Percentiles rank a stretch among this genome's conserved stretches.
Conservation (phyloP, 805 yeast genomes). For the Blastobotrys chiropterorum region DNA sequence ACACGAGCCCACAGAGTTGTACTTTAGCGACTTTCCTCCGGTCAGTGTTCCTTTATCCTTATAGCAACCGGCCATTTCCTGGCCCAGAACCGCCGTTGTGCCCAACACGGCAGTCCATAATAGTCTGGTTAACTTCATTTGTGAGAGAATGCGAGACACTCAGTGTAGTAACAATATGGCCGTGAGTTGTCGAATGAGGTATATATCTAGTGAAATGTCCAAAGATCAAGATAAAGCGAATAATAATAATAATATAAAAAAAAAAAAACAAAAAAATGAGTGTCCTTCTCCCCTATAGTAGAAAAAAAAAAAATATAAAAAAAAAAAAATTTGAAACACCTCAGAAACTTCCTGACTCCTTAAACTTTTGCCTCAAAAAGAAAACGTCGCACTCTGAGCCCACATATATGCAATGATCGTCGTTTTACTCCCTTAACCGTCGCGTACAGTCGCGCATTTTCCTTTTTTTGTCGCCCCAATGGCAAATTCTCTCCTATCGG, state of each 20-base stretch:
- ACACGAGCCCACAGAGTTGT: slow-evolving; percentile 58
- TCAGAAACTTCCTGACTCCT: background rate
- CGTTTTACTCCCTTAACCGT: background rate
- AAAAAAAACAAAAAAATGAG: too few relatives aligned
- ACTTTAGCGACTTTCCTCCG: slow-evolving; percentile 42
- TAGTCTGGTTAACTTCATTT: slow-evolving; percentile 1
- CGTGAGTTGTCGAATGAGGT: too few relatives aligned
- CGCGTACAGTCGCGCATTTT: background rate
- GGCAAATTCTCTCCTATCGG: background rate
- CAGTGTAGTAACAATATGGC: too few relatives aligned
- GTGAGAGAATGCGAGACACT: background rate
- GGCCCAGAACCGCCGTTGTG: background rate
- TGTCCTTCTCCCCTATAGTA: too few relatives aligned
- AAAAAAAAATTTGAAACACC: background rate
- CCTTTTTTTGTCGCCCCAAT: background rate
- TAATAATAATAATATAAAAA: too few relatives aligned
- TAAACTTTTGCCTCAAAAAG: background rate
- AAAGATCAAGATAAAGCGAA: too few relatives aligned
- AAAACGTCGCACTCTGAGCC: background rate
- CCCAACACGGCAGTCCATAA: background rate
- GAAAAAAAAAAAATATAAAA: too few relatives aligned
- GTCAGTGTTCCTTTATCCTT: slow-evolving; percentile 5
- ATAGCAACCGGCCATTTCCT: slow-evolving; percentile 16
- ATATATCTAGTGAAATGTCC: too few relatives aligned
- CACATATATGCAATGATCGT: background rate